Percentiles rank a stretch among this genome's conserved stretches.
phyloP scores from a whole-genome alignment of 140 eudicot species.

The Oenanthe javanica region DNA sequence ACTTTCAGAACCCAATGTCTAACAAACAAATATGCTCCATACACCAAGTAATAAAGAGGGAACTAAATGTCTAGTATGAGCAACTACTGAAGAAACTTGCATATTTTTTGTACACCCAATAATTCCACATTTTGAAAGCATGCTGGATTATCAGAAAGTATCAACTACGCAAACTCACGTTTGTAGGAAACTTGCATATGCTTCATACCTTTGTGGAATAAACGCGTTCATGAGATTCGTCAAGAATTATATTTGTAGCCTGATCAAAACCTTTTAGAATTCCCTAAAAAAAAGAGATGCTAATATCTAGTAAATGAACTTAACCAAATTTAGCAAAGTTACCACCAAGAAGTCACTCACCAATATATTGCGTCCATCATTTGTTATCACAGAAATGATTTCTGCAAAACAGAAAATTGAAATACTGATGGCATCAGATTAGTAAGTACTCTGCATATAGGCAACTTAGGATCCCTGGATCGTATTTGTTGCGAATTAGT shows the following conservation, averaged over 20 bases:
- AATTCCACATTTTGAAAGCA: background rate
- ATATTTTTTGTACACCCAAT: background rate
- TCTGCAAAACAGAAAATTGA: constrained; percentile 28
- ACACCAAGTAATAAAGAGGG: background rate
- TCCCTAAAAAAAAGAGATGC: constrained; percentile 43
- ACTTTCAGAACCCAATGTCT: background rate
- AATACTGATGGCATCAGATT: background rate
- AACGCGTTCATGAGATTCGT: constrained; percentile 94
- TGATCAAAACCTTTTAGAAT: constrained; percentile 81
- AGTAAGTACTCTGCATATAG: background rate
- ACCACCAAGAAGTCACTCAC: constrained; percentile 32
- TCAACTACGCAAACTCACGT: background rate
- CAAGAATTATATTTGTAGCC: constrained; percentile 89
- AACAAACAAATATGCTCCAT: background rate
- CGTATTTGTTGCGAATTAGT: background rate
- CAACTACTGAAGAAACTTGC: background rate
- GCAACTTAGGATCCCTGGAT: background rate
- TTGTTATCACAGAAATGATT: constrained; percentile 72
- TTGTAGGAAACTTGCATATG: too few relatives aligned
- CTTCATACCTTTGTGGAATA: constrained; percentile 84
- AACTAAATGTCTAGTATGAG: background rate
- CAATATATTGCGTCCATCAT: constrained; percentile 91
- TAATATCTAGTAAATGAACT: background rate
- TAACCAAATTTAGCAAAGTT: background rate
- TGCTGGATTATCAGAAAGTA: background rate